A percentile compares a stretch with the other conserved stretches of the same genome.
phyloP scores from a whole-genome alignment of 129 eudicot species.

The Solidago caesia region DNA sequence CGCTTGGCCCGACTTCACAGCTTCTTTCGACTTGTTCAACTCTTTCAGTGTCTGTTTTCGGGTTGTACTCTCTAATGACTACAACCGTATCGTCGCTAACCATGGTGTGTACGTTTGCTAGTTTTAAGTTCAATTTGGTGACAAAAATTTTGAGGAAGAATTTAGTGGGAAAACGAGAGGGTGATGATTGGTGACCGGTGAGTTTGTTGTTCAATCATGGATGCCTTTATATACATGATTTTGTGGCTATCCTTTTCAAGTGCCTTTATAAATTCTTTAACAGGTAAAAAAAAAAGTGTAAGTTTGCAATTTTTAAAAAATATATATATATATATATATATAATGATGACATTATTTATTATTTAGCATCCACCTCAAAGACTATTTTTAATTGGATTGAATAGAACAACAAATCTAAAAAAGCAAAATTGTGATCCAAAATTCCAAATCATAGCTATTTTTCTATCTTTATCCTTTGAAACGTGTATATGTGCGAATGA shows the following conservation, averaged over 20 bases:
- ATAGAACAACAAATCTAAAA: too few relatives aligned
- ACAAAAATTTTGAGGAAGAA: neutral
- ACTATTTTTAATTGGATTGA: too few relatives aligned
- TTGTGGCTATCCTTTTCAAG: constrained; percentile 33
- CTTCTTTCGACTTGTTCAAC: constrained; percentile 81
- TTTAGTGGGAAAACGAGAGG: constrained; percentile 17
- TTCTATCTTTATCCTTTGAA: too few relatives aligned
- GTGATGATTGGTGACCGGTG: constrained; percentile 30
- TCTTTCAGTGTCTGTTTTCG: constrained; percentile 41
- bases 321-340: too few relatives aligned
- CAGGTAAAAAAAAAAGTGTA: neutral
- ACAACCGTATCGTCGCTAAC: constrained; percentile 26
- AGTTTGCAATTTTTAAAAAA: neutral
- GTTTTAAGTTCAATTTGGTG: neutral
- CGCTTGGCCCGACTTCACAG: constrained; percentile 89
- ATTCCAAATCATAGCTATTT: too few relatives aligned
- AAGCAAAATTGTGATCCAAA: too few relatives aligned
- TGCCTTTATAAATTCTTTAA: constrained; percentile 14
- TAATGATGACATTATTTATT: too few relatives aligned
- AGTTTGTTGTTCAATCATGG: constrained; percentile 18
- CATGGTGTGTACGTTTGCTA: constrained; percentile 14
- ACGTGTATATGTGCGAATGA: too few relatives aligned
- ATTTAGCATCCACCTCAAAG: too few relatives aligned
- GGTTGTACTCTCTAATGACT: constrained; percentile 60
- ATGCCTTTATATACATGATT: constrained; percentile 54